These are phyloP conservation scores for Pyrrhoderma lamaoense DNA, from an alignment of 1,284 basidiomycete genomes.

Conservation along the genomic window DNA sequence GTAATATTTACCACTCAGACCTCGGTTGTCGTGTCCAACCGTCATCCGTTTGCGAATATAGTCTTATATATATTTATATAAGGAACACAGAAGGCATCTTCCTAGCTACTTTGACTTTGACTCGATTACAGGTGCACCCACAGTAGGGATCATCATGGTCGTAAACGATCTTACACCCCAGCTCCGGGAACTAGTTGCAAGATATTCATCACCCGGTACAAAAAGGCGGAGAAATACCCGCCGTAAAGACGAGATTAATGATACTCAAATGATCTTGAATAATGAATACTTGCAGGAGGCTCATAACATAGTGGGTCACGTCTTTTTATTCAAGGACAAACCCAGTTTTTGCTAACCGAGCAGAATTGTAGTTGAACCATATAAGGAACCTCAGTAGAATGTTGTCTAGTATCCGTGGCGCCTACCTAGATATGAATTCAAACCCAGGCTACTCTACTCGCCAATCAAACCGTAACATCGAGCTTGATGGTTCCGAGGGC, in stretches of 20 bases:
- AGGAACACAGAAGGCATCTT: too few relatives aligned
- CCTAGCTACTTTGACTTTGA: too few relatives aligned
- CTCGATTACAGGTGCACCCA: too few relatives aligned
- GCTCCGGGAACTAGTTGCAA: slow-evolving; percentile 46
- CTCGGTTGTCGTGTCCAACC: too few relatives aligned
- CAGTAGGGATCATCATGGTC: slow-evolving; percentile 26
- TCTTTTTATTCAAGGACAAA: too few relatives aligned
- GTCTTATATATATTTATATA: too few relatives aligned
- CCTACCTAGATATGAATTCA: slow-evolving; percentile 75
- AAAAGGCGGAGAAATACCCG: slow-evolving; percentile 43
- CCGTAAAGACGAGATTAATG: slow-evolving; percentile 27
- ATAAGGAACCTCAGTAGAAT: slow-evolving; percentile 64
- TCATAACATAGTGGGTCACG: slow-evolving; percentile 58
- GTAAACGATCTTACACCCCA: slow-evolving; percentile 50
- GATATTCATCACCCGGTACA: slow-evolving; percentile 37
- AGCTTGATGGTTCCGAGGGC: slow-evolving; percentile 45
- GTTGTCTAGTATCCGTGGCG: slow-evolving; percentile 61
- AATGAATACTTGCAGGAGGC: slow-evolving; percentile 68
- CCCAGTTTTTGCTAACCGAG: neutral
- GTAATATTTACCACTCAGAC: too few relatives aligned
- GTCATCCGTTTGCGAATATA: too few relatives aligned
- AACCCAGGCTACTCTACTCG: slow-evolving; percentile 40
- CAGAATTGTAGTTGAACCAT: slow-evolving; percentile 50
- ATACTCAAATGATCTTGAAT: slow-evolving; percentile 38
- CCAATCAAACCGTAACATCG: slow-evolving; percentile 40